Evolutionary conservation across 1,284 basidiomycete species (phyloP), one percentile per base, ranked within the genome.

Genomic region (Phellinidium pouzarii): DNA sequence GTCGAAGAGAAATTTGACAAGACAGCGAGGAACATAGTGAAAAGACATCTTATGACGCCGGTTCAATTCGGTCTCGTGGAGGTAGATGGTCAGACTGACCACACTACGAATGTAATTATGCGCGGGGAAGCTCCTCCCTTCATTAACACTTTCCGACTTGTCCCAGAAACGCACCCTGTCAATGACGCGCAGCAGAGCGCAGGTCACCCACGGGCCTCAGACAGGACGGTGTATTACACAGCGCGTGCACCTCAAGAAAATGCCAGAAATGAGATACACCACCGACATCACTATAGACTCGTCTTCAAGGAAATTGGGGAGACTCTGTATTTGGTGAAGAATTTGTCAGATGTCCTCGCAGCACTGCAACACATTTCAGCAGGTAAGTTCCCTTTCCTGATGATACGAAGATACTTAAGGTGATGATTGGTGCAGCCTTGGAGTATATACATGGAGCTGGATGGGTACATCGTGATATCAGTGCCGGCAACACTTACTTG

Each of bases 61-160:
- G 8, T 4, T n/a, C 14, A 2, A 2, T 1, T 8, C 22, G 23
- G 43, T n/a, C 23, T 44, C 14, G 23, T 44, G 7, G n/a, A 3
- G 2, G 43, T 44, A 1, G 20, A 44, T 25, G 43, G 43, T 4
- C 17, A 7, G 11, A 27, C n/a, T 5, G 43, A 44, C 23, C 43
- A 44, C 12, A 44, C 43, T 5, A 27, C 27, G 4, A 44, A 44
- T n/a, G 43, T 44, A 23, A 20, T 44, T n/a, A 44, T 44, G 43
- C 43, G n/a, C 27, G 22, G 27, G 23, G 27, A n/a, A 26, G 8
- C 23, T 23, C 23, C 43, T n/a, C 23, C n/a, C 9, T 20, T 27
- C 25, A 26, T 4, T 11, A 44, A 23, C 11, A 25, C 6, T 4
- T 44, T 44, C 43, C n/a, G 23, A 8, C 27, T 44, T 14, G 43